Evolutionary conservation across 192 early-diverging fungal genomes (phyloP).

Genomic region (Backusella luteola): DNA sequence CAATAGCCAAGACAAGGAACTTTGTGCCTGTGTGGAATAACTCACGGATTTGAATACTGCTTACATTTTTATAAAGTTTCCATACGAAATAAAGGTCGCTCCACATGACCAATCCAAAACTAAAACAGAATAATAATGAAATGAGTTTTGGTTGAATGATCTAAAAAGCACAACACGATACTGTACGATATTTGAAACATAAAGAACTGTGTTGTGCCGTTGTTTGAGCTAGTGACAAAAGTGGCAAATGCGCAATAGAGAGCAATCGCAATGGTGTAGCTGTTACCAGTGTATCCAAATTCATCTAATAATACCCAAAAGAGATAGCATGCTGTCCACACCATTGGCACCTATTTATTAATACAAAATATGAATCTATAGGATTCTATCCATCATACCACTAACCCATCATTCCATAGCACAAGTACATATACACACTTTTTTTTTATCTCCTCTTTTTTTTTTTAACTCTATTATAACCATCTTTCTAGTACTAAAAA

Average conservation of each 20-base stretch:
- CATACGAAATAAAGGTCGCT: conserved; percentile 31
- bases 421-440: not conserved
- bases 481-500: not conserved
- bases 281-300: conserved; percentile 1
- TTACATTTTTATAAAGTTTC: conserved; percentile 24
- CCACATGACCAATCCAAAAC: conserved; percentile 35
- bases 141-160: not conserved
- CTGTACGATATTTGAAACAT: conserved; percentile 34
- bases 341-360: conserved; percentile 29
- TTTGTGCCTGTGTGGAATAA: conserved; percentile 22
- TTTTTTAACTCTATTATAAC: not conserved
- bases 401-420: not conserved
- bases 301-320: conserved; percentile 31
- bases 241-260: conserved; percentile 29
- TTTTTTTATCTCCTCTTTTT: not conserved
- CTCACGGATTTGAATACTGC: not conserved
- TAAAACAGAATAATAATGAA: not conserved
- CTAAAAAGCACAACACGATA: not conserved
- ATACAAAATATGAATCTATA: not conserved
- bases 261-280: conserved; percentile 7
- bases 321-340: conserved; percentile 33
- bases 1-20: conserved; percentile 17
- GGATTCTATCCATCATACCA: not conserved
- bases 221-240: conserved; percentile 21
- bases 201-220: conserved; percentile 28